Evolutionary conservation across 352 stramenopile genomes (phyloP), one percentile per base, ranked within the genome.

Genomic region (Phytophthora brassicae): DNA sequence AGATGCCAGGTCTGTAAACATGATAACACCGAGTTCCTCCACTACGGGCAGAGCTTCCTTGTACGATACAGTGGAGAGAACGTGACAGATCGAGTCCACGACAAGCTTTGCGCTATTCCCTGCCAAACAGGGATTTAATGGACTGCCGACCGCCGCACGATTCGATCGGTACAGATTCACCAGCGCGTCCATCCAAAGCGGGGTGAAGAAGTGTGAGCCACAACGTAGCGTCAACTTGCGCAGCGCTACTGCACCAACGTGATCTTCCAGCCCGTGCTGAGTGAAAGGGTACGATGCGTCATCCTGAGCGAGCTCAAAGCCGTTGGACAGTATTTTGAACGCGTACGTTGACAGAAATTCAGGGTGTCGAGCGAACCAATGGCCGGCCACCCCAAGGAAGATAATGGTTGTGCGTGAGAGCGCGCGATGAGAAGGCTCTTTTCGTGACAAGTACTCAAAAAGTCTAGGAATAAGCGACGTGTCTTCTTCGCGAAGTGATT

Each of bases 401-500:
- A 93, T 86, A 14, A 77, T 90, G 6, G 72, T 48, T 2, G 83
- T 93, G 42, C 81, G 78, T 33, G 66, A 72, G 0, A 93, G 68
- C 28, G 78, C 81, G 16, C 74, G 66, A 56, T 93, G 80, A 14
- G 70, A 76, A 11, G 81, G 79, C 45, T 89, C 70, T 23, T 88
- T 81, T 9, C 80, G 74, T 28, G 84, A 86, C 69, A 93, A 82
- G 49, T 64, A 79, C 36, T 89, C 79, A 47, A 93, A 93, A 14
- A 93, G 65, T 52, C 73, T 79, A 12, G 84, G 84, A 31, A 93
- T 66, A 17, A 92, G 65, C 52, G 64, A 89, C n/a, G 81, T 82
- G 50, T 93, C 84, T 60, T 86, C 84, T 46, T 91, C 77, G 12
- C 82, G 77, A 51, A 93, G 77, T 20, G 81, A 93, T 74, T 92